Evolutionary conservation across 345 rosid genomes (phyloP), one percentile per base, ranked within the genome.

Genomic region (Eucalyptus victrix): DNA sequence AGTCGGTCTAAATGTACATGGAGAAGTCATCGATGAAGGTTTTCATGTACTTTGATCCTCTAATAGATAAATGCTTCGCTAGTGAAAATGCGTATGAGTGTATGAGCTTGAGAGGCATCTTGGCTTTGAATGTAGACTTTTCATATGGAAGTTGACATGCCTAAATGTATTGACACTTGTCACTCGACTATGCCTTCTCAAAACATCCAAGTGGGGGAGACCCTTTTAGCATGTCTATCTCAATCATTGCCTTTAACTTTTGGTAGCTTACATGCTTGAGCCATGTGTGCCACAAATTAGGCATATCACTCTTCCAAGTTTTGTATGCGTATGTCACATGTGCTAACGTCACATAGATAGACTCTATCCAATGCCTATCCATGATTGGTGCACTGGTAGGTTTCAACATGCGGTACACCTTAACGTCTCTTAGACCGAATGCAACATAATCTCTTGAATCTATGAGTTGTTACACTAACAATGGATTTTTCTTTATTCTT

Each of bases 81-180:
- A 18, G 89, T 15, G 51, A 44, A 87, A 90, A 90, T 83, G 90
- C 81, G 44, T 88, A 24, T 49, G 28, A 90, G 26, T 91, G 93
- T 8, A 89, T 49, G 32, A 90, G 69, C 47, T 91, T 49, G 21
- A 87, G 32, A 49, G 67, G 89, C 51, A 49, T 80, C 21, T 88
- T 83, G 23, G 60, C 89, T 90, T 44, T 86, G 42, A 54, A 91
- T 8, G 60, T 88, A 2, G 56, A 90, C 17, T 87, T 86, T 23
- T 86, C 86, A 47, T 87, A 90, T n/a, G 49, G 44, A 18, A 90
- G 42, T 0, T 60, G 19, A 37, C 37, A 32, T 80, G 87, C 58
- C 37, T 67, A 47, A 9, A 26, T 21, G 11, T 76, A 88, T 16
- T 89, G 40, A 56, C 87, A 24, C 19, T 45, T 9, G 7, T 34